phyloP scores from a whole-genome alignment of 768 basidiomycete genomes.

The Boletus pseudopeckii region DNA sequence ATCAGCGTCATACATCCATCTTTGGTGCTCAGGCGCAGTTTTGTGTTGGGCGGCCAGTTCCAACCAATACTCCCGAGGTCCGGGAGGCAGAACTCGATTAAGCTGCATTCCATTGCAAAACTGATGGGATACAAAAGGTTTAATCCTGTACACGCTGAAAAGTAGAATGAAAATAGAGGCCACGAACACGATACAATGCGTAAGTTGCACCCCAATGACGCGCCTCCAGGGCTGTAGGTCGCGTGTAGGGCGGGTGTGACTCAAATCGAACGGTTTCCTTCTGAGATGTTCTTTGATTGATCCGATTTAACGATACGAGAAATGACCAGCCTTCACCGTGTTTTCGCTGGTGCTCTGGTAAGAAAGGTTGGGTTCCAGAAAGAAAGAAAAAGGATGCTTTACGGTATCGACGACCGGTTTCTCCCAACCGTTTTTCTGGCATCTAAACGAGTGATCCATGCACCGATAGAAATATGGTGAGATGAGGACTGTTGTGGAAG shows the following conservation, averaged over 20 bases:
- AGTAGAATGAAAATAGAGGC: constrained; percentile 1
- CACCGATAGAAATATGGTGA: neutral
- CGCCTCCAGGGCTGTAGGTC: constrained; percentile 72
- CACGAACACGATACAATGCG: constrained; percentile 80
- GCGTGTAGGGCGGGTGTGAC: constrained; percentile 67
- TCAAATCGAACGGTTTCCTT: constrained; percentile 67
- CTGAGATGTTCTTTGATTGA: constrained; percentile 69
- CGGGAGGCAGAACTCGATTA: constrained; percentile 73
- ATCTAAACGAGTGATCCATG: constrained; percentile 40
- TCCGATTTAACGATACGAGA: constrained; percentile 58
- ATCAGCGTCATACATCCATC: constrained; percentile 87
- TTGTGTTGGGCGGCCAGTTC: constrained; percentile 71
- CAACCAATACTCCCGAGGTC: constrained; percentile 86
- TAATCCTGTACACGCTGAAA: neutral
- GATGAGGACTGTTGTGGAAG: neutral
- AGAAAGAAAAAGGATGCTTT: constrained; percentile 8
- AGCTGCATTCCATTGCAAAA: constrained; percentile 74
- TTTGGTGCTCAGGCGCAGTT: constrained; percentile 58
- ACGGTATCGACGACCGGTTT: constrained; percentile 79
- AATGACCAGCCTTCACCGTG: constrained; percentile 58
- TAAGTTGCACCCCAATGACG: constrained; percentile 91
- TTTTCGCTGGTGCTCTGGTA: constrained; percentile 39
- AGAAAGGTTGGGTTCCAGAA: neutral
- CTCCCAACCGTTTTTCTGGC: constrained; percentile 89
- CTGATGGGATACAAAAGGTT: constrained; percentile 38